Conservation (phyloP, 2,329 filamentous ascomycete species). For the Penicillium sclerotigenum region DNA sequence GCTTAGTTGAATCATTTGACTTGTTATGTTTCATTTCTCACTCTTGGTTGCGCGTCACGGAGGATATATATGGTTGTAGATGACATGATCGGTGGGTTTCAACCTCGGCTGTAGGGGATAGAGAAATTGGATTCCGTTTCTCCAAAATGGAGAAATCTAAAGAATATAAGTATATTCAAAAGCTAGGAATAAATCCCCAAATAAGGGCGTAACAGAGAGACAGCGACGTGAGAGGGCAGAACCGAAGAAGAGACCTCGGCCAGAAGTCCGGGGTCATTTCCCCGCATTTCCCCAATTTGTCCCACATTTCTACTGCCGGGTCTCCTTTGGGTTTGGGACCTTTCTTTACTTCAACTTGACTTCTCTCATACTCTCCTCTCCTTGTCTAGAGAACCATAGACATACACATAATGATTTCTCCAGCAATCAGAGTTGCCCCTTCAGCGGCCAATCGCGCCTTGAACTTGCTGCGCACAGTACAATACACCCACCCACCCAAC, state of each 20-base stretch:
- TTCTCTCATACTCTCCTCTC: constrained; percentile 1
- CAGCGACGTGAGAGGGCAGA: background rate
- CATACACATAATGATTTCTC: constrained; percentile 33
- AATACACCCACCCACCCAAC: constrained; percentile 79
- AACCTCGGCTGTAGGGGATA: background rate
- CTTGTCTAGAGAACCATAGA: background rate
- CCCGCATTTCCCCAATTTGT: constrained; percentile 23
- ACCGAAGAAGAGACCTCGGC: constrained; percentile 18
- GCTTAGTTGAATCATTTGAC: background rate
- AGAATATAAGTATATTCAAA: background rate
- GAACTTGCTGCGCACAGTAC: constrained; percentile 77
- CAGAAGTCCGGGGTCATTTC: constrained; percentile 20
- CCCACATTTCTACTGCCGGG: constrained; percentile 4
- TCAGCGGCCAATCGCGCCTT: constrained; percentile 49
- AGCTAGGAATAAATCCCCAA: background rate
- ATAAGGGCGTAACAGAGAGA: background rate
- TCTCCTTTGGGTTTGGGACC: background rate
- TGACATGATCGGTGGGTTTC: background rate
- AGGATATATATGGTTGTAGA: background rate
- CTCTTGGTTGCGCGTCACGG: background rate
- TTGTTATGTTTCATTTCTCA: background rate
- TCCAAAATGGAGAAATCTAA: background rate
- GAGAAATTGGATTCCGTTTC: background rate
- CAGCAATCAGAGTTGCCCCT: constrained; percentile 45
- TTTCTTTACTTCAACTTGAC: constrained; percentile 4